A percentile compares a stretch with the other conserved stretches of the same genome.
Conservation (phyloP, 225 moss, liverwort and hornwort genomes). For the Climacium dendroides region DNA sequence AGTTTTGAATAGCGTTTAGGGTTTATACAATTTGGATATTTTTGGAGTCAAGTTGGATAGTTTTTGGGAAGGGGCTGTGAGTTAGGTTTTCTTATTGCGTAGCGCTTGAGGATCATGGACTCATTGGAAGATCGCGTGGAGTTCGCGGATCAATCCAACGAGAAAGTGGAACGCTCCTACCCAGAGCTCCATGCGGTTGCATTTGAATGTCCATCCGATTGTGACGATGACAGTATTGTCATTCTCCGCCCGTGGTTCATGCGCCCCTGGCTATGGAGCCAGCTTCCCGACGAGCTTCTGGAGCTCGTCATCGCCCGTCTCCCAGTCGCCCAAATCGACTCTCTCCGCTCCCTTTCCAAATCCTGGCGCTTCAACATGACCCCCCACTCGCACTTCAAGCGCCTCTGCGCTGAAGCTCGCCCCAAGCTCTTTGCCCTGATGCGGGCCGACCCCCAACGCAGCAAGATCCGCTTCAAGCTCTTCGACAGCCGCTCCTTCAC, state of each 20-base stretch:
- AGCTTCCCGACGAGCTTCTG: conserved; percentile 20
- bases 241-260: conserved; percentile 18
- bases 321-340: conserved; percentile 9
- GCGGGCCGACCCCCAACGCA: conserved; percentile 2
- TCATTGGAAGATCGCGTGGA: neutral
- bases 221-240: neutral
- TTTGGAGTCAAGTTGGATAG: neutral
- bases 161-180: neutral
- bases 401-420: conserved; percentile 17
- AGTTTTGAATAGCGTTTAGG: neutral
- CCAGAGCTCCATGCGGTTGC: neutral
- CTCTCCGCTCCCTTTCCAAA: conserved; percentile 7
- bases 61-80: neutral
- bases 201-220: neutral
- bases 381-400: conserved; percentile 16
- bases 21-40: neutral
- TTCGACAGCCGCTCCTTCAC: conserved; percentile 12
- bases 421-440: conserved; percentile 30
- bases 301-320: conserved; percentile 27
- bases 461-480: conserved; percentile 19
- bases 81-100: neutral
- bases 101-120: neutral
- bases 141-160: neutral
- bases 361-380: conserved; percentile 15
- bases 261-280: conserved; percentile 19